Conservation (phyloP, 1,284 basidiomycete species). For the Malassezia yamatoensis region DNA sequence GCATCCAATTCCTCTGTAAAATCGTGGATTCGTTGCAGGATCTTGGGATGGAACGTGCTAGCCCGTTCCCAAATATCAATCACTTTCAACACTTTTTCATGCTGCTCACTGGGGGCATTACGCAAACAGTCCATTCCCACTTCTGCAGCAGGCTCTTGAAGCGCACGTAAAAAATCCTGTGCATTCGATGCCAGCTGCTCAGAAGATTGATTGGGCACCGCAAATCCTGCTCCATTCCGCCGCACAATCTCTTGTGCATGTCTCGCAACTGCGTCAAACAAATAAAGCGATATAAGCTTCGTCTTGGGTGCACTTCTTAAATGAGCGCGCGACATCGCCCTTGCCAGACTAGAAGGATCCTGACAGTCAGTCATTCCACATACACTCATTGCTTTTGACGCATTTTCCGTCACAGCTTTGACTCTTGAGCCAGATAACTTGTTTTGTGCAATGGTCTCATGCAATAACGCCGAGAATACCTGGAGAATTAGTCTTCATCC, state of each 20-base stretch:
- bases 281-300: slow-evolving; percentile 28
- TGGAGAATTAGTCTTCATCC: neutral
- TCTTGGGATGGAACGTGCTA: slow-evolving; percentile 20
- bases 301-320: slow-evolving; percentile 12
- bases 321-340: slow-evolving; percentile 20
- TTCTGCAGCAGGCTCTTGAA: slow-evolving; percentile 18
- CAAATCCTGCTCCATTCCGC: slow-evolving; percentile 19
- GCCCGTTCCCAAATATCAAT: slow-evolving; percentile 32
- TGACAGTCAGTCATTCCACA: slow-evolving; percentile 4
- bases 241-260: slow-evolving; percentile 25
- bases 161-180: slow-evolving; percentile 12
- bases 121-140: slow-evolving; percentile 19
- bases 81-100: slow-evolving; percentile 31
- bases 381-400: slow-evolving; percentile 16
- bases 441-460: slow-evolving; percentile 22
- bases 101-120: slow-evolving; percentile 19
- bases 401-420: slow-evolving; percentile 15
- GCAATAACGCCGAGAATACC: slow-evolving; percentile 16
- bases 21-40: slow-evolving; percentile 19
- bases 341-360: slow-evolving; percentile 4
- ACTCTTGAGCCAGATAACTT: slow-evolving; percentile 31
- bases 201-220: slow-evolving; percentile 1
- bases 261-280: slow-evolving; percentile 28
- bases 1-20: neutral
- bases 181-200: slow-evolving; percentile 19